Base-by-base conservation (phyloP, 129 eudicot species). In the Glebionis coronaria region DNA sequence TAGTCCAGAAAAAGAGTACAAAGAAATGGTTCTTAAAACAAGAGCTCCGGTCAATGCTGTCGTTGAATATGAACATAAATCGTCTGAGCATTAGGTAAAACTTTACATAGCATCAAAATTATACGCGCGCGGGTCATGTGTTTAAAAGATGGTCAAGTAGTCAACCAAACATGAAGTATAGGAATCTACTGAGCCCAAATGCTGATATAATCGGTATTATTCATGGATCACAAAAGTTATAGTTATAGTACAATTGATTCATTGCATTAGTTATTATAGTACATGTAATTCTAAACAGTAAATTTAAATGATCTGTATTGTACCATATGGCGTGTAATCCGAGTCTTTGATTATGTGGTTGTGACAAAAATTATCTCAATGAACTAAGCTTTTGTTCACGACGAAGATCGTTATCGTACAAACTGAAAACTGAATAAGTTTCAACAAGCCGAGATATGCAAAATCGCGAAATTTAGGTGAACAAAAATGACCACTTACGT, bases 21-120 rank as follows among this genome's bases (percentile, higher is more conserved):
- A 86, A 44, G 99, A 94, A 70, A 94, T 94, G 97, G 64, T 86
- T 23, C 66, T 94, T 68, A 94, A 94, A 83, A 76, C 97, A 15
- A 72, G 88, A 28, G 95, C 99, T 1, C 97, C 99, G 0, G 77
- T 82, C 4, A 87, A 82, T 21, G 90, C 84, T 56, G 91, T 89
- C 40, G 50, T 75, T 56, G 87, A 83, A 65, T 80, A 68, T 75
- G 71, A 84, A 55, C 65, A 70, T 16, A 40, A 50, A 11, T 67
- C 44, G 13, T 23, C 11, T 15, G 75, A 73, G 51, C 76, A 61
- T 0, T 68, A 66, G 28, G 72, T 63, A 42, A n/a, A 63, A 53
- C 18, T 20, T 51, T 51, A 72, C 68, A 29, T n/a, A n/a, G n/a
- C n/a, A n/a, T n/a, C n/a, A n/a, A n/a, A n/a, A n/a, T n/a, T n/a